Evolutionary conservation across 2,329 filamentous ascomycete genomes (phyloP).

Genomic region (Sarocladium oryzae): DNA sequence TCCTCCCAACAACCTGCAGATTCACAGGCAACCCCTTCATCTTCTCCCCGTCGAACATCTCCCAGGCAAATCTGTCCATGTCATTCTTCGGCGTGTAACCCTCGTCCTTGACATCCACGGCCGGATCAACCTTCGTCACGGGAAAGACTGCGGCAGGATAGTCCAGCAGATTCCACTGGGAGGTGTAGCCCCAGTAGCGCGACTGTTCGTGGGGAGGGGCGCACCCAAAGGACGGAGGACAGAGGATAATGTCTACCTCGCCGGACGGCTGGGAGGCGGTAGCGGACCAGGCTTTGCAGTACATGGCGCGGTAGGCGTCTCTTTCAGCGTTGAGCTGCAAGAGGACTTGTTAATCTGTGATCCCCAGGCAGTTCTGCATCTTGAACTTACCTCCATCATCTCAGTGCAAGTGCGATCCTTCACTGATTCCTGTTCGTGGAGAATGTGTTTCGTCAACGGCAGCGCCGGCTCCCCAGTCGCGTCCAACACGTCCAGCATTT

Average conservation of each 20-base stretch:
- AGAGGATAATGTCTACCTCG: constrained; percentile 55
- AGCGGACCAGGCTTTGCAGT: constrained; percentile 31
- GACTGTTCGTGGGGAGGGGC: constrained; percentile 34
- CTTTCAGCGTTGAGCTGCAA: constrained; percentile 25
- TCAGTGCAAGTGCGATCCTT: constrained; percentile 31
- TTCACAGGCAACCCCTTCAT: constrained; percentile 20
- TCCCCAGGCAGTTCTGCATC: too few relatives aligned
- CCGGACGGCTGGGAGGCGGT: constrained; percentile 21
- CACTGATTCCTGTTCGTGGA: constrained; percentile 44
- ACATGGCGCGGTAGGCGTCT: constrained; percentile 32
- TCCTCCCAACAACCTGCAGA: constrained; percentile 22
- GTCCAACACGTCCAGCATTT: constrained; percentile 42
- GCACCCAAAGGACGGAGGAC: constrained; percentile 50
- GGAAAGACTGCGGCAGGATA: constrained; percentile 59
- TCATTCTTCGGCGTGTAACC: constrained; percentile 21
- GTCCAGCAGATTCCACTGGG: constrained; percentile 63
- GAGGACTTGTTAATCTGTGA: too few relatives aligned
- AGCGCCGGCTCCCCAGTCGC: constrained; percentile 50
- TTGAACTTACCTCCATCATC: constrained; percentile 29
- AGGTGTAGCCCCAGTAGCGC: constrained; percentile 57
- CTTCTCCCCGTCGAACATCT: constrained; percentile 20
- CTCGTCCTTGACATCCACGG: constrained; percentile 18
- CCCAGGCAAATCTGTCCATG: constrained; percentile 21
- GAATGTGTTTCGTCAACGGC: constrained; percentile 53
- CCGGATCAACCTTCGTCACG: constrained; percentile 27